These are phyloP conservation scores for Ballota nigra DNA, from an alignment of 257 asterid species.

Conservation along the genomic window DNA sequence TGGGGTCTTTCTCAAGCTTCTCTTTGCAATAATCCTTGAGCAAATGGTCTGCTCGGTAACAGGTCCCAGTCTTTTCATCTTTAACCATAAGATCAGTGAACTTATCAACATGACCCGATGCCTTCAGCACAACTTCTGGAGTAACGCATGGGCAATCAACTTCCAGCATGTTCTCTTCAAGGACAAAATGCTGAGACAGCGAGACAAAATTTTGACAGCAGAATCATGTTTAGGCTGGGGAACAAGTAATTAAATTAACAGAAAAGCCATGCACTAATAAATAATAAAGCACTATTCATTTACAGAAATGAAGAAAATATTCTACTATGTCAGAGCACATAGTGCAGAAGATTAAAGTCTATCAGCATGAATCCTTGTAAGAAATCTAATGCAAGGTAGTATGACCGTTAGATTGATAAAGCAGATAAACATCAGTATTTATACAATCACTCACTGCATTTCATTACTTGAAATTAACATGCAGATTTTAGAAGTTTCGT, in stretches of 20 bases:
- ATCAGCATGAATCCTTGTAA: not conserved
- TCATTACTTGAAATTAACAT: not conserved
- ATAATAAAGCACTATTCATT: not conserved
- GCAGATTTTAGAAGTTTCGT: not conserved
- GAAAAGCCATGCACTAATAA: not conserved
- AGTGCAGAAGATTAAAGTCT: not conserved
- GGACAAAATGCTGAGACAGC: conserved; percentile 69
- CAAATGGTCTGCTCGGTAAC: conserved; percentile 77
- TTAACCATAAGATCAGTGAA: conserved; percentile 90
- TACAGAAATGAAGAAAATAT: no score
- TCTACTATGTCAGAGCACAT: not conserved
- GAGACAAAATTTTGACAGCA: not conserved
- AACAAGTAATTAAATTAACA: not conserved
- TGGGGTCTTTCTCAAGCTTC: conserved; percentile 68
- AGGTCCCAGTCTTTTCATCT: conserved; percentile 66
- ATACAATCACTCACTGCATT: not conserved
- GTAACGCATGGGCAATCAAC: conserved; percentile 89
- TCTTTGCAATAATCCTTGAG: conserved; percentile 74
- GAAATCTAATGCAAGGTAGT: not conserved
- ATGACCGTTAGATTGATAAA: not conserved
- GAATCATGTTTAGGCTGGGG: not conserved
- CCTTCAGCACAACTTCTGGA: conserved; percentile 75
- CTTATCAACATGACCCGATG: conserved; percentile 87
- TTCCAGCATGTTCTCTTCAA: conserved; percentile 77
- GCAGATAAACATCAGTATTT: not conserved